Percentiles rank a stretch among this genome's conserved stretches.
phyloP scores from a whole-genome alignment of 2,329 filamentous ascomycete genomes.

The Leptographium galeiforme region DNA sequence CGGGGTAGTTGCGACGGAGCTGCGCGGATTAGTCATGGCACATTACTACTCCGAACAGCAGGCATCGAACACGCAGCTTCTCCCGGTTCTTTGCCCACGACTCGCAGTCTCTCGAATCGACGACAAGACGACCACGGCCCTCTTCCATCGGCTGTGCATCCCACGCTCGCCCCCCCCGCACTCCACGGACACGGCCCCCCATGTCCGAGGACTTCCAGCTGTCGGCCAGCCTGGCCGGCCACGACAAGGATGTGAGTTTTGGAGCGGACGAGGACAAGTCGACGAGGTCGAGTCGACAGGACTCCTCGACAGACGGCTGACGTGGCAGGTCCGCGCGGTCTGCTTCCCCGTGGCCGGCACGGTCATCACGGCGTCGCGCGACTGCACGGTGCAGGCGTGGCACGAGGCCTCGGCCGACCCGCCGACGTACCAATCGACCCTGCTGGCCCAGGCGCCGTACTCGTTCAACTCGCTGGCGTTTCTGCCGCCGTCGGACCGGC shows the following conservation, averaged over 20 bases:
- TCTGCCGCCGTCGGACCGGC: constrained; percentile 43
- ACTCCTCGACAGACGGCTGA: neutral
- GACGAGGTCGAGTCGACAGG: neutral
- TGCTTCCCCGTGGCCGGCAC: constrained; percentile 56
- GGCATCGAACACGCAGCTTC: too few species aligned
- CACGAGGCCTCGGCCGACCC: constrained; percentile 45
- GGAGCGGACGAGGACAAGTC: neutral
- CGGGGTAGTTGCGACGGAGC: neutral
- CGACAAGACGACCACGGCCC: too few species aligned
- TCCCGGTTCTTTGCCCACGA: too few species aligned
- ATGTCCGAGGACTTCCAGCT: constrained; percentile 78
- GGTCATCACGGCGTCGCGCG: constrained; percentile 77
- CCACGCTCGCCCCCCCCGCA: too few species aligned
- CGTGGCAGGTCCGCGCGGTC: constrained; percentile 67
- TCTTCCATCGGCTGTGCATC: too few species aligned
- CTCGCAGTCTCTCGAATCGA: too few species aligned
- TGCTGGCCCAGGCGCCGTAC: constrained; percentile 65
- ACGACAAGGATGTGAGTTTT: constrained; percentile 83
- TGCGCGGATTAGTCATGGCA: too few species aligned
- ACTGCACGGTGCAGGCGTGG: constrained; percentile 84
- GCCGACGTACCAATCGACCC: constrained; percentile 61
- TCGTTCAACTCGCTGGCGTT: constrained; percentile 83
- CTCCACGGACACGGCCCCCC: too few species aligned
- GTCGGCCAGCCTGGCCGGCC: constrained; percentile 75
- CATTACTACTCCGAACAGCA: too few species aligned